Base-by-base conservation (phyloP, 2,329 filamentous ascomycete species). In the Scedosporium apiospermum region DNA sequence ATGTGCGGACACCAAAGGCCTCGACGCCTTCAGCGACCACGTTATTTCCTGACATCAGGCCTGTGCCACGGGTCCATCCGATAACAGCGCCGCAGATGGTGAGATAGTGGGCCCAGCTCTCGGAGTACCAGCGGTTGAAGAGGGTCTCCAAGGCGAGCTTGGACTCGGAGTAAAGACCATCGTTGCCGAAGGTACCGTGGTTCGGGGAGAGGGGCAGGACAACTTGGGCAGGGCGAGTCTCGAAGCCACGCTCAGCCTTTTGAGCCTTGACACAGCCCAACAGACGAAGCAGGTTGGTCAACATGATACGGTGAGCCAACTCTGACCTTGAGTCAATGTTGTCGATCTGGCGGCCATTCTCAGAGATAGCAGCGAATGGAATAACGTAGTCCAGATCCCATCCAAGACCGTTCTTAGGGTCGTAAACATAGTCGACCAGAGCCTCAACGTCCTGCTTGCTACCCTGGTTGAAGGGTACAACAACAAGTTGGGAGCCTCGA, bases 1-100 rank as follows among this genome's bases (percentile, higher is more conserved):
- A 99, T 3, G 95, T 99, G 69, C 95, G 92, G 27, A 98, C 95
- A 70, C 95, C 95, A 68, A 96, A 95, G 69, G 90, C 91, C 80
- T 99, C 95, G 63, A 99, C 91, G 64, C 93, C 95, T 75, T 98
- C 93, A 42, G 95, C 95, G 67, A 98, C 93, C 69, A 98, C 87
- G 76, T 99, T 98, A 82, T 98, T 98, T 71, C 90, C 93, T 68
- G 89, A 90, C 93, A 99, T 99, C 69, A 99, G 86, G 73, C 95
- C 95, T 66, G 95, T 99, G 67, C 93, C 95, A 78, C 95, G 93
- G 69, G 95, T 99, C 95, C 95, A 99, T 66, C 95, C 95, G 73
- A 99, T 99, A 75, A 98, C 91, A 66, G 93, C 93, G 80, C 95
- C 95, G 70, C 95, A 99, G 69, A 99, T 95, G 65, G 93, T 98